phyloP scores from a whole-genome alignment of 345 rosid species.

The Lenwebbia sp. region DNA sequence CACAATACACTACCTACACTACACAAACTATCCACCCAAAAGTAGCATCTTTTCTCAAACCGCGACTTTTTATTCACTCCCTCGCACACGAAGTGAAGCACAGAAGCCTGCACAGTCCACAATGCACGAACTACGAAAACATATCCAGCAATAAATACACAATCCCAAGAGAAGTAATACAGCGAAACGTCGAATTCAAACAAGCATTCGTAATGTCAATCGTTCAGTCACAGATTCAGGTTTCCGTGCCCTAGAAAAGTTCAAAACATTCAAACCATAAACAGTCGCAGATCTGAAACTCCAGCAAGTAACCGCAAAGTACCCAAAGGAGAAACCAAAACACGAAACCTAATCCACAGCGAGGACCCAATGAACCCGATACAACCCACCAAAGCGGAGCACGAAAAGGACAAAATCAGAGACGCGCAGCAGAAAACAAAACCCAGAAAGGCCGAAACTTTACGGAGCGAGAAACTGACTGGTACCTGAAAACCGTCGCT shows the following conservation, averaged over 20 bases:
- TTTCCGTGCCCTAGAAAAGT: not conserved
- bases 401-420: not conserved
- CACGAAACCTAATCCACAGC: not conserved
- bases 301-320: not conserved
- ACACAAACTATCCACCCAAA: not conserved
- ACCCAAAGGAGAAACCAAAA: not conserved
- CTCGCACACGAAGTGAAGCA: not conserved
- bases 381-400: not conserved
- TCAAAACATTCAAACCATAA: not conserved
- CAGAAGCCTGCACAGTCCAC: not conserved
- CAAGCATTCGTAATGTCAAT: not conserved
- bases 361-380: not conserved
- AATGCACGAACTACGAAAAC: not conserved
- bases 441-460: not conserved
- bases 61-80: not conserved
- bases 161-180: not conserved
- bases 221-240: not conserved
- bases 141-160: not conserved
- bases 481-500: not conserved
- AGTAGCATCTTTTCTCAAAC: not conserved
- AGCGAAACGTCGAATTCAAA: not conserved
- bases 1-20: not conserved
- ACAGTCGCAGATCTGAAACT: not conserved
- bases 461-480: not conserved
- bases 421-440: not conserved